phyloP scores from a whole-genome alignment of 768 basidiomycete species.

The Naganishia randhawae region DNA sequence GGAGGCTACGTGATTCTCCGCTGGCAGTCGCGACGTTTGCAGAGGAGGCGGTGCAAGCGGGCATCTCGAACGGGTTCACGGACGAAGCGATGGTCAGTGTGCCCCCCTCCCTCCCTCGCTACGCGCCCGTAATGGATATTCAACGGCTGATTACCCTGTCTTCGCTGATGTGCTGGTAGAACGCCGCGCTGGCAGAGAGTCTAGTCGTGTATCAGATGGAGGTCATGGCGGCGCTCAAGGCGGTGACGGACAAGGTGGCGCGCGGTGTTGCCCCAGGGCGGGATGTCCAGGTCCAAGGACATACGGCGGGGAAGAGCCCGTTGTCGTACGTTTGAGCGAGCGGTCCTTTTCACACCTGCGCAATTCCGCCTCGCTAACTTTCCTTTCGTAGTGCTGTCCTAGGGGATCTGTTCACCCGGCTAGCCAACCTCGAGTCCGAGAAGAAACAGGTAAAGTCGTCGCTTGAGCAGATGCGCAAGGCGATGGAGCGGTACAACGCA shows the following conservation, averaged over 20 bases:
- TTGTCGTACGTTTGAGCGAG: conserved; percentile 18
- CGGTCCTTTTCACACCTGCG: no score
- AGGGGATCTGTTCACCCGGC: conserved; percentile 21
- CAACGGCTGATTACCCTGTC: no score
- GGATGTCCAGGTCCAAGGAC: not conserved
- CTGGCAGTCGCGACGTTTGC: conserved; percentile 39
- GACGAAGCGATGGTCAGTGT: conserved; percentile 5
- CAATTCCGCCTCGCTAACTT: not conserved
- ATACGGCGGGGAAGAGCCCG: not conserved
- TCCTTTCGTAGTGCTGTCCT: conserved; percentile 11
- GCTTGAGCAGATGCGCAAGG: conserved; percentile 6
- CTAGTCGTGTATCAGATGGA: conserved; percentile 48
- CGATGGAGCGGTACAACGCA: not conserved
- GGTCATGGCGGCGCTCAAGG: conserved; percentile 41
- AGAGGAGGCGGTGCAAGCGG: conserved; percentile 13
- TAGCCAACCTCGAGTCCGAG: conserved; percentile 29
- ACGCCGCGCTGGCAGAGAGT: conserved; percentile 45
- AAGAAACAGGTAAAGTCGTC: conserved; percentile 12
- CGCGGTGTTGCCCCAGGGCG: conserved; percentile 1
- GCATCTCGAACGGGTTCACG: conserved; percentile 15
- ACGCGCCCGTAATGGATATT: no score
- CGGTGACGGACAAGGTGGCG: conserved; percentile 32
- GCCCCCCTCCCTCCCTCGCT: no score
- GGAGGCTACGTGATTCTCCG: conserved; percentile 47
- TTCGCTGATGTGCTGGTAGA: conserved; percentile 27